phyloP scores from a whole-genome alignment of 768 basidiomycete genomes.

The Lactifluus subvellereus region DNA sequence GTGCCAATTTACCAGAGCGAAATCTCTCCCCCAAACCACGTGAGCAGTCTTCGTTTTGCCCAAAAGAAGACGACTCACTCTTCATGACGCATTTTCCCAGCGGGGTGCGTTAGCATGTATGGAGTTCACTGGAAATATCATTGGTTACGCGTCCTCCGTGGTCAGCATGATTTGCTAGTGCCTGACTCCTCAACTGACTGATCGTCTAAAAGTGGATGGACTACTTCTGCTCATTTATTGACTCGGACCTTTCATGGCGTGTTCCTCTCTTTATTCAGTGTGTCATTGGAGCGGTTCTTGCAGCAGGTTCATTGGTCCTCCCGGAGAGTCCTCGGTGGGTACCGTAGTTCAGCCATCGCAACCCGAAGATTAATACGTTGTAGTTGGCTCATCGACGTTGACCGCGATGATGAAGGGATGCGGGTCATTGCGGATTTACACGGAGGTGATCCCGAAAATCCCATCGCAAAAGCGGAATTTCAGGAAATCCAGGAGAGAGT shows the following conservation, averaged over 20 bases:
- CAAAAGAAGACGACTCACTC: constrained; percentile 2
- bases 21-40: constrained; percentile 89
- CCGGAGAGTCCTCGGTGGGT: constrained; percentile 84
- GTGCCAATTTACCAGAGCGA: constrained; percentile 95
- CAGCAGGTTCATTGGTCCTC: constrained; percentile 71
- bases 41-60: constrained; percentile 27
- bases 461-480: constrained; percentile 74
- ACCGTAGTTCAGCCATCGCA: not conserved
- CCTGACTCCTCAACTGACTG: not conserved
- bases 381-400: constrained; percentile 88
- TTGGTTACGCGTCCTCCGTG: constrained; percentile 86
- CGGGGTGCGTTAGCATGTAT: constrained; percentile 90
- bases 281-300: constrained; percentile 76
- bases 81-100: constrained; percentile 35
- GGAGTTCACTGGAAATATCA: constrained; percentile 91
- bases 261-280: constrained; percentile 86
- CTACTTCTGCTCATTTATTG: constrained; percentile 87
- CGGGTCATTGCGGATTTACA: constrained; percentile 84
- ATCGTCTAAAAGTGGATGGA: constrained; percentile 70
- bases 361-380: not conserved
- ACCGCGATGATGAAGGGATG: constrained; percentile 78
- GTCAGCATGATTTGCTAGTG: constrained; percentile 41
- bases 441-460: constrained; percentile 67
- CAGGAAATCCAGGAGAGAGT: constrained; percentile 83
- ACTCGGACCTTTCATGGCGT: constrained; percentile 86